Evolutionary conservation across 1,139 yeast species (phyloP).

Genomic region (Wickerhamiella infanticola): DNA sequence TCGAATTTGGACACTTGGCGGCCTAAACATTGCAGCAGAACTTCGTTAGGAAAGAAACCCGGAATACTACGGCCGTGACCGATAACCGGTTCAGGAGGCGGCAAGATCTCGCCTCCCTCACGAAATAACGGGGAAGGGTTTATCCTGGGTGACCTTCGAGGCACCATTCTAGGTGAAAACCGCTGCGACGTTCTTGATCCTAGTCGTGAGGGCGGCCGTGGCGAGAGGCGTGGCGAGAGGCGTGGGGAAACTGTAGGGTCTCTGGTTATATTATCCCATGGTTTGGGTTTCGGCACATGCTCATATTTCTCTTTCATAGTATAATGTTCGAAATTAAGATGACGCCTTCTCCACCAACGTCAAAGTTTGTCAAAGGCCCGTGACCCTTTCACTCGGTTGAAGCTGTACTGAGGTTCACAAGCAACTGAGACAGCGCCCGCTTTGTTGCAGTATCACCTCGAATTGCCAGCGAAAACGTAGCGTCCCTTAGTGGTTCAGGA

Average conservation of each 20-base stretch:
- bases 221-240: not conserved
- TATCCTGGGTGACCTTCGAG: not conserved
- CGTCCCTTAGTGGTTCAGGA: conserved; percentile 80
- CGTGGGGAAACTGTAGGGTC: not conserved
- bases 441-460: conserved; percentile 83
- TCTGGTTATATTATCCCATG: too few relatives aligned
- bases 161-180: not conserved
- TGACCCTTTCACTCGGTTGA: conserved; percentile 18
- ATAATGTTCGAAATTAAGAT: too few relatives aligned
- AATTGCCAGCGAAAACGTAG: conserved; percentile 67
- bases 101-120: not conserved
- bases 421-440: conserved; percentile 69
- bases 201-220: not conserved
- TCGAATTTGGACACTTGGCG: not conserved
- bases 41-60: conserved; percentile 1
- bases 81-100: conserved; percentile 1
- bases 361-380: too few relatives aligned
- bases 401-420: conserved; percentile 41
- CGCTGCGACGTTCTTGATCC: not conserved
- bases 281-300: too few relatives aligned
- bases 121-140: not conserved
- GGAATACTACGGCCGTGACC: conserved; percentile 1
- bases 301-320: too few relatives aligned
- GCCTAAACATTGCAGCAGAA: conserved; percentile 1
- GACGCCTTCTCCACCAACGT: too few relatives aligned